Conservation (phyloP, 2,329 filamentous ascomycete genomes). For the Paecilomyces sp. region DNA sequence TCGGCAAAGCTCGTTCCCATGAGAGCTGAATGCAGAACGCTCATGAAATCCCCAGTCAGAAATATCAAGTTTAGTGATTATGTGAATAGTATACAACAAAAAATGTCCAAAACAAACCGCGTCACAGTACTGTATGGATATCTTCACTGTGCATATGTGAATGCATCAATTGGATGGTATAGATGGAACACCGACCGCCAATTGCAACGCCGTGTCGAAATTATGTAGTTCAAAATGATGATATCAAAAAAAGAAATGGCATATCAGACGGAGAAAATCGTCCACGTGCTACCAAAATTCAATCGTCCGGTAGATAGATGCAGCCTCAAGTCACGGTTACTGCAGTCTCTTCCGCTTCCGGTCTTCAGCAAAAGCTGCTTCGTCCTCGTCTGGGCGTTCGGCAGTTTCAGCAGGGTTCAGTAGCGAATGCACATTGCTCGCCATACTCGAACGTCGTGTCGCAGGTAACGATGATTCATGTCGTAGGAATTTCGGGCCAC, state of each 20-base stretch:
- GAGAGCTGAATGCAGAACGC: neutral
- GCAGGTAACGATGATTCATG: constrained; percentile 45
- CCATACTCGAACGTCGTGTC: constrained; percentile 64
- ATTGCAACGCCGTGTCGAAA: neutral
- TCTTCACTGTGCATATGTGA: neutral
- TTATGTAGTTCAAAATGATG: neutral
- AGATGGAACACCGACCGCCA: neutral
- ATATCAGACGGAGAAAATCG: constrained; percentile 6
- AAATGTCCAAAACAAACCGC: neutral
- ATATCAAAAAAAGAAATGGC: neutral
- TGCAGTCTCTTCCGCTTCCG: constrained; percentile 54
- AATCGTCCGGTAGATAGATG: constrained; percentile 3
- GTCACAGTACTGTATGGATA: neutral
- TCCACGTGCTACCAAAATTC: neutral
- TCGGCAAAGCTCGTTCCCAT: neutral
- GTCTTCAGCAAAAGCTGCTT: constrained; percentile 47
- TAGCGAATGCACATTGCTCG: constrained; percentile 60
- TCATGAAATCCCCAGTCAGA: neutral
- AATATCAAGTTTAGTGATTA: constrained; percentile 1
- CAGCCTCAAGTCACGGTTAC: constrained; percentile 19
- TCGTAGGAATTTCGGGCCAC: constrained; percentile 35
- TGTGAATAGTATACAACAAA: constrained; percentile 1
- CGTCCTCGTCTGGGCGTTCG: constrained; percentile 59
- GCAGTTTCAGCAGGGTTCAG: constrained; percentile 63
- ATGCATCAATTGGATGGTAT: neutral